Evolutionary conservation across 257 asterid genomes (phyloP).

Genomic region (Osmanthus fragrans): DNA sequence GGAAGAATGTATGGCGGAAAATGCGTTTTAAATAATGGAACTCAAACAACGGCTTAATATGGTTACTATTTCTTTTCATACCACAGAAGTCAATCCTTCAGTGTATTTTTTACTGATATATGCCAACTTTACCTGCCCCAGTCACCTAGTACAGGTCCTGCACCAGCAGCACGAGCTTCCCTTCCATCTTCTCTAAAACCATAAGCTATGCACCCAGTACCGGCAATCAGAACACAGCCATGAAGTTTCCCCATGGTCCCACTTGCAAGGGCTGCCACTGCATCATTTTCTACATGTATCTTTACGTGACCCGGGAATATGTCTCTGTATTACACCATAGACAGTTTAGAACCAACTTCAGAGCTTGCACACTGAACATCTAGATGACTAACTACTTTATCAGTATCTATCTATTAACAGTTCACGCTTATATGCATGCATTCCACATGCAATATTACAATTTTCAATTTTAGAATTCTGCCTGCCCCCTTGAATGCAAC

Average conservation of each 20-base stretch:
- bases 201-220: slow-evolving; percentile 94
- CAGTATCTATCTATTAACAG: not conserved
- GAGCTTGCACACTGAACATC: slow-evolving; percentile 3
- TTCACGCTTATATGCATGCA: not conserved
- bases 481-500: not conserved
- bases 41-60: not conserved
- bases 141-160: slow-evolving; percentile 95
- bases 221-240: slow-evolving; percentile 94
- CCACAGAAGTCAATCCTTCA: not conserved
- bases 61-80: not conserved
- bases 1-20: too few relatives aligned
- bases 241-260: slow-evolving; percentile 95
- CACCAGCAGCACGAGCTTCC: slow-evolving; percentile 98
- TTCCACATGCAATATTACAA: slow-evolving; percentile 4
- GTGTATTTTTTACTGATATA: not conserved
- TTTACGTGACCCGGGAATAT: slow-evolving; percentile 65
- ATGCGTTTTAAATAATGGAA: too few relatives aligned
- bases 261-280: slow-evolving; percentile 98
- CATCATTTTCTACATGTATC: slow-evolving; percentile 82
- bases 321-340: slow-evolving; percentile 45
- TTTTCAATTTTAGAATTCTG: not conserved
- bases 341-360: slow-evolving; percentile 28
- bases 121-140: slow-evolving; percentile 86
- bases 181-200: slow-evolving; percentile 91
- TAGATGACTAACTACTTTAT: not conserved